Base-by-base conservation (phyloP, 306 rosid species). In the Luffa aegyptiaca region DNA sequence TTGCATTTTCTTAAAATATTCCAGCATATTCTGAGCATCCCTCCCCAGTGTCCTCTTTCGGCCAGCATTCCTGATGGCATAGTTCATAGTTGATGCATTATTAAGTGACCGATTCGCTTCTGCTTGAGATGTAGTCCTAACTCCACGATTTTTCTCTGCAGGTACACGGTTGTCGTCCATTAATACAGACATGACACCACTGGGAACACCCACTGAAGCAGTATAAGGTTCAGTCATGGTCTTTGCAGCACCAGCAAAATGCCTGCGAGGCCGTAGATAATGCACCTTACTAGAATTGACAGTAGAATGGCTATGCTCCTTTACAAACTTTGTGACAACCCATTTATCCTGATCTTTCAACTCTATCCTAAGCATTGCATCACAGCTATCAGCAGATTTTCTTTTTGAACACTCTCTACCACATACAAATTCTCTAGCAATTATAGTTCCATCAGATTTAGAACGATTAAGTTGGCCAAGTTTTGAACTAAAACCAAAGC, bases 1-100 rank as follows among this genome's bases (percentile, higher is more conserved):
- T 85, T 93, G 98, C 96, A 93, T 89, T 88, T 92, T 93, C 90
- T 90, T 93, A 71, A 92, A 92, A 88, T 93, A 93, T 83, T 93
- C 98, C 75, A 93, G 88, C 87, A 93, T 82, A 84, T 92, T 92
- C 80, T 88, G 97, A 83, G 91, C 93, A 84, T 92, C 98, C 86
- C 84, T 93, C 82, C 98, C 98, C 49, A 93, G 72, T 53, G 91
- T 89, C 86, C 88, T 88, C 86, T 84, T 93, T 57, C 78, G 90
- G 77, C 51, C 75, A 74, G 80, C 80, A 46, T 77, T 85, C 85
- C 83, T 89, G 62, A 84, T 64, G 83, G 83, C 79, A 85, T 88
- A 86, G 86, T 75, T 88, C 74, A 81, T 46, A 3, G 82, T 45
- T 44, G 84, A 48, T n/a, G 88, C 35, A 72, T 81, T 93, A 80